Base-by-base conservation (phyloP, 768 basidiomycete species). In the Chiua virens region DNA sequence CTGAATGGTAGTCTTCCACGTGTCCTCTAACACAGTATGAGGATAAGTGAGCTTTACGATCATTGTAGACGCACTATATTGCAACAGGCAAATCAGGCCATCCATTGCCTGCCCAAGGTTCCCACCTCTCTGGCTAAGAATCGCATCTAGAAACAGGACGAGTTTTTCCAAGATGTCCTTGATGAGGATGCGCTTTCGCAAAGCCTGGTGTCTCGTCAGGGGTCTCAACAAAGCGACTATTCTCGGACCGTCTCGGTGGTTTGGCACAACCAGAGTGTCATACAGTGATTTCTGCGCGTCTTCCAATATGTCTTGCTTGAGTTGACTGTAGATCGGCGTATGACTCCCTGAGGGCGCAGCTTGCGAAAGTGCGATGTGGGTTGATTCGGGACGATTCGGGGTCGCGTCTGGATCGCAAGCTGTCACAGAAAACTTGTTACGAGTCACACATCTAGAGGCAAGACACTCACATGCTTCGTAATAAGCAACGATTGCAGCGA, bases 151-250 rank as follows among this genome's bases (percentile, higher is more conserved):
- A 11, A 62, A 35, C 3, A 22, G 4, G 27, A 64, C 34, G 14
- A 64, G 42, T 5, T 7, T 51, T 1, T 54, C 23, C 37, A 62
- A 36, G 9, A 62, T 43, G 1, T 57, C 53, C 0, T 17, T 0
- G 4, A 55, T 55, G 30, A 64, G 60, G 36, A 64, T 55, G 25
- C 13, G 38, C 21, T 53, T 5, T 40, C 49, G 57, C 14, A 64
- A 38, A 25, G 27, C 17, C 42, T 27, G 5, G 44, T 64, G 60
- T 28, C 42, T 57, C n/a, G 63, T 53, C 30, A 64, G 34, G 18
- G 57, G 57, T 39, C 54, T 44, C 25, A 64, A 30, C 17, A 64
- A 60, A 25, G 63, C 53, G 9, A 64, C 30, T 5, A 58, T 61
- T 46, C 60, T 54, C 11, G 53, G 47, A 25, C 50, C 48, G 28